phyloP scores from a whole-genome alignment of 352 stramenopile species.

The Globisporangium irregulare region DNA sequence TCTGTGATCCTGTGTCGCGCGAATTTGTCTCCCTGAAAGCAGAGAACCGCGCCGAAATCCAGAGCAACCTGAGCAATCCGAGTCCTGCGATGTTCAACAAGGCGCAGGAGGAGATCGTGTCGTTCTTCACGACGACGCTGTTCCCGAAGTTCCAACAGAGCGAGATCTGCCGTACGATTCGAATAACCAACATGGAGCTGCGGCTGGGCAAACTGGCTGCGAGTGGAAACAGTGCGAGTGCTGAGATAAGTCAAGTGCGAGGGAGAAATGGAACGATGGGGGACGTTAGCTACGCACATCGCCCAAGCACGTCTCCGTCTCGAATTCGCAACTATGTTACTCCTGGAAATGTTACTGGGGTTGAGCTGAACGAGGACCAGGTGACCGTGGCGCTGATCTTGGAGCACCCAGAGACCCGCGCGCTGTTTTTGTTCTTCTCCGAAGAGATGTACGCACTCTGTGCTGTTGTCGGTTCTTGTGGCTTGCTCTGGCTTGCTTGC shows the following conservation, averaged over 20 bases:
- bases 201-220: conserved; percentile 22
- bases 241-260: conserved; percentile 2
- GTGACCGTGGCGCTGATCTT: conserved; percentile 60
- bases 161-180: conserved; percentile 58
- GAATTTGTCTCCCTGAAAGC: conserved; percentile 48
- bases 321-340: neutral
- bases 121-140: conserved; percentile 60
- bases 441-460: conserved; percentile 66
- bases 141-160: conserved; percentile 78
- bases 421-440: conserved; percentile 68
- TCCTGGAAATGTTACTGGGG: neutral
- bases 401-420: conserved; percentile 55
- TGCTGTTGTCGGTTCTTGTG: neutral
- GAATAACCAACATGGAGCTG: conserved; percentile 31
- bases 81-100: conserved; percentile 72
- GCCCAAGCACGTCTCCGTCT: conserved; percentile 4
- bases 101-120: conserved; percentile 62
- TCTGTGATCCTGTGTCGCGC: conserved; percentile 60
- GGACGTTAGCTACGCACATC: neutral
- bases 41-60: conserved; percentile 28
- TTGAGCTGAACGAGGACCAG: conserved; percentile 30
- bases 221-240: conserved; percentile 18
- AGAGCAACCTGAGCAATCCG: conserved; percentile 31
- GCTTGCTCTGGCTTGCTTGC: neutral
- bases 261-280: neutral